Conservation (phyloP, 2,329 filamentous ascomycete genomes). For the Aspergillus thermomutatus region DNA sequence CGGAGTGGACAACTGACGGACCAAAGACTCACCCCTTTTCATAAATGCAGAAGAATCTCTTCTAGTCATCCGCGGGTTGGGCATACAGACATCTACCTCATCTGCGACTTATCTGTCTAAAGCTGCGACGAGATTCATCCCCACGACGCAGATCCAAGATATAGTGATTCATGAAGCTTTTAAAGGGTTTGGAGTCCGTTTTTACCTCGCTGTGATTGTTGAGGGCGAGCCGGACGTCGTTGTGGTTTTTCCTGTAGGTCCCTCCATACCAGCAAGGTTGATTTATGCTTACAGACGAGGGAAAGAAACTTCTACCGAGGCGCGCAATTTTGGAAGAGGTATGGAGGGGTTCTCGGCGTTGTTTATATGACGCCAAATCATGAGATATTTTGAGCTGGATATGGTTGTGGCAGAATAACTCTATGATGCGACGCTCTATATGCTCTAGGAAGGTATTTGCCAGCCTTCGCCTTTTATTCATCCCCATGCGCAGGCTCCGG, state of each 20-base stretch:
- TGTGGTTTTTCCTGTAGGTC: conserved; percentile 80
- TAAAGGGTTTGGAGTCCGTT: conserved; percentile 82
- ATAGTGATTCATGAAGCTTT: conserved; percentile 96
- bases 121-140: conserved; percentile 71
- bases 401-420: not conserved
- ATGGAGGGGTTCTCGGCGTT: conserved; percentile 80
- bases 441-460: conserved; percentile 9
- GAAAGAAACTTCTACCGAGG: conserved; percentile 64
- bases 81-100: conserved; percentile 80
- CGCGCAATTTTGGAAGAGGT: conserved; percentile 77
- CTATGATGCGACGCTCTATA: conserved; percentile 3
- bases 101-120: conserved; percentile 64
- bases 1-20: conserved; percentile 12
- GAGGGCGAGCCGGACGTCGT: conserved; percentile 84
- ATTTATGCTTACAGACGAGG: not conserved
- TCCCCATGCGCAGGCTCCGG: conserved; percentile 15
- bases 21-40: conserved; percentile 7
- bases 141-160: conserved; percentile 87
- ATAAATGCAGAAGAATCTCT: conserved; percentile 68
- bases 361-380: conserved; percentile 68
- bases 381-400: conserved; percentile 23
- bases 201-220: conserved; percentile 86
- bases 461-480: conserved; percentile 5
- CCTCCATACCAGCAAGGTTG: not conserved
- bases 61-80: conserved; percentile 81